phyloP scores from a whole-genome alignment of 139 green algal species.

The Closterium sp. region DNA sequence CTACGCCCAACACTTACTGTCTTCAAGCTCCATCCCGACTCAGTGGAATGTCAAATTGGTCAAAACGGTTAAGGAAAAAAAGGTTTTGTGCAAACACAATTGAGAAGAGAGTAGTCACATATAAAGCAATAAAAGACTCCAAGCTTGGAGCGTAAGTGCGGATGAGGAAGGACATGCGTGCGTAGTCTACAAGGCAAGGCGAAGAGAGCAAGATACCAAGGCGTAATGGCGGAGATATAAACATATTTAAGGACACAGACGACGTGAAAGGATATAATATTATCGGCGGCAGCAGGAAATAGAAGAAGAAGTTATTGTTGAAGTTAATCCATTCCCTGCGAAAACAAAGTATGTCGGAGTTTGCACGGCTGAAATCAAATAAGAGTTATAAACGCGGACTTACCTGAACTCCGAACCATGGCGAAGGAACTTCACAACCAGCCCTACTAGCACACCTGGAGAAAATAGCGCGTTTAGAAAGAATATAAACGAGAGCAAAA shows the following conservation, averaged over 20 bases:
- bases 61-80: neutral
- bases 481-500: neutral
- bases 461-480: neutral
- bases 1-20: neutral
- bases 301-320: constrained; percentile 73
- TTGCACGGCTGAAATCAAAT: neutral
- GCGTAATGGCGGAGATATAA: neutral
- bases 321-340: constrained; percentile 50
- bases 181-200: neutral
- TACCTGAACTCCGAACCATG: constrained; percentile 37
- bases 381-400: neutral
- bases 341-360: neutral
- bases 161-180: neutral
- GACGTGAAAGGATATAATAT: constrained; percentile 65
- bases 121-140: neutral
- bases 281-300: constrained; percentile 75
- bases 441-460: constrained; percentile 32
- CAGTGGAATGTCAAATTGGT: neutral
- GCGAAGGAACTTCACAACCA: constrained; percentile 25
- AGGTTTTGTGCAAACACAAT: neutral
- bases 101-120: neutral
- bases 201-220: neutral
- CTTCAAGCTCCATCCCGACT: constrained; percentile 4
- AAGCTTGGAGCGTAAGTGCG: neutral
- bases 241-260: neutral